A percentile compares a stretch with the other conserved stretches of the same genome.
Conservation (phyloP, 139 green algal genomes). For the Closterium sp. region DNA sequence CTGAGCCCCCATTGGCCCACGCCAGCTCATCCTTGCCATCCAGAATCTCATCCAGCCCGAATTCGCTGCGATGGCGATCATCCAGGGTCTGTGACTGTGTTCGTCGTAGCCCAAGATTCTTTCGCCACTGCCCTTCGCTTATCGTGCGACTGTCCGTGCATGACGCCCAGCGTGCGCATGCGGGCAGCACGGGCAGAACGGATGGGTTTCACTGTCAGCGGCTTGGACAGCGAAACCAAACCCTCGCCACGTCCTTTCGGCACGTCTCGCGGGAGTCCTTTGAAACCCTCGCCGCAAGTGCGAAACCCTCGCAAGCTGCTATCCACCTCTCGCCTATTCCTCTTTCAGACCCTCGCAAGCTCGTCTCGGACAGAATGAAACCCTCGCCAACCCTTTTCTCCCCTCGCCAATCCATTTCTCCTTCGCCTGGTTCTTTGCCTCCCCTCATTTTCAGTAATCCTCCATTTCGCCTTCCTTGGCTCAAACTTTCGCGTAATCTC, state of each 20-base stretch:
- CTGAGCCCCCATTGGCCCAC: not conserved
- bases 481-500: not conserved
- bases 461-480: too few relatives aligned
- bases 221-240: not conserved
- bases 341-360: too few relatives aligned
- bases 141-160: not conserved
- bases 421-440: not conserved
- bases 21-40: not conserved
- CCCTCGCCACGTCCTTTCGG: not conserved
- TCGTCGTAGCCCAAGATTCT: not conserved
- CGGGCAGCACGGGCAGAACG: not conserved
- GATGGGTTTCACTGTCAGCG: not conserved
- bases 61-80: not conserved
- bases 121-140: not conserved
- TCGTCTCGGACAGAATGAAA: not conserved
- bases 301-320: not conserved
- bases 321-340: not conserved
- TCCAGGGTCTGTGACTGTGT: not conserved
- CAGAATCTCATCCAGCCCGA: not conserved
- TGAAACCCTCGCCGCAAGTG: not conserved
- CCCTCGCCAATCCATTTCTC: not conserved
- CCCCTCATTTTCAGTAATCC: not conserved
- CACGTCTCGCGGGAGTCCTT: not conserved
- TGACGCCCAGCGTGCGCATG: not conserved
- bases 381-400: not conserved